Conservation (phyloP, 2,329 filamentous ascomycete species). For the Sporothrix globosa region DNA sequence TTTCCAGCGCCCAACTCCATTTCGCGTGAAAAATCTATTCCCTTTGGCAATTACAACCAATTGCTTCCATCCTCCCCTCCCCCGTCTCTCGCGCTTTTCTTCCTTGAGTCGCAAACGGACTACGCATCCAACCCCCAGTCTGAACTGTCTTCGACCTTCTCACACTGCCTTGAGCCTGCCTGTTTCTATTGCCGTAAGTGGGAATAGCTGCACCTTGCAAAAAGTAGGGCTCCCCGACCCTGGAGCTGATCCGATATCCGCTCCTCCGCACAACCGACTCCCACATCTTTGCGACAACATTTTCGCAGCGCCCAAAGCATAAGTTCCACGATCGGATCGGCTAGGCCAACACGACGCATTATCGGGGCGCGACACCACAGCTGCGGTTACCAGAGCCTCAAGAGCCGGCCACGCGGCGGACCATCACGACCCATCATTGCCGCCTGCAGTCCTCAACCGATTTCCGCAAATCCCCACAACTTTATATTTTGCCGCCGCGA, state of each 20-base stretch:
- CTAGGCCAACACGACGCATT: not conserved
- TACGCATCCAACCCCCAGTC: not conserved
- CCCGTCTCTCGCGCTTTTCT: not conserved
- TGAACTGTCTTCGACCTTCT: not conserved
- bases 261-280: constrained; percentile 16
- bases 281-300: not conserved
- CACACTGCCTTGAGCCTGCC: not conserved
- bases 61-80: not conserved
- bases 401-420: not conserved
- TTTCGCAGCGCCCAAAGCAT: not conserved
- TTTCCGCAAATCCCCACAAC: too few species aligned
- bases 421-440: not conserved
- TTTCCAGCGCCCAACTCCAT: not conserved
- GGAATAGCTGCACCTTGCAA: not conserved
- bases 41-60: not conserved
- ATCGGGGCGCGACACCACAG: not conserved
- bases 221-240: constrained; percentile 24
- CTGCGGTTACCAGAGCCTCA: not conserved
- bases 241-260: constrained; percentile 22
- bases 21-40: not conserved
- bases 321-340: not conserved
- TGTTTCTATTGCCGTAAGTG: not conserved
- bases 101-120: too few species aligned
- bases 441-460: not conserved
- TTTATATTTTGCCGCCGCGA: not conserved